Base-by-base conservation (phyloP, 2,329 filamentous ascomycete genomes). In the Diplodia mutila region DNA sequence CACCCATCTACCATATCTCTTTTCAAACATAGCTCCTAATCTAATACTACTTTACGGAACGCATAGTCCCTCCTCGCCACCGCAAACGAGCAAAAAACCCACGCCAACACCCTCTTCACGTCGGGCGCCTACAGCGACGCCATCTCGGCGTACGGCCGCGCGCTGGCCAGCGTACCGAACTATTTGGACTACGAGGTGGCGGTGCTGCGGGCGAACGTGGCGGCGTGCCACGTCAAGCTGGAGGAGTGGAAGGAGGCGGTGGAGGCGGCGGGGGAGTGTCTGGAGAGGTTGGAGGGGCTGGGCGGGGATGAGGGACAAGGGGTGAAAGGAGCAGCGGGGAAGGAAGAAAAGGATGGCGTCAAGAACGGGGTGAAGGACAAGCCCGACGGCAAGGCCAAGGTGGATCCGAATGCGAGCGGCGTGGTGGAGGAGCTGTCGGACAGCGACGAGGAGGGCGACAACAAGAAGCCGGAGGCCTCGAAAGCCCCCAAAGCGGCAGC, bases 121-220 rank as follows among this genome's bases (percentile, higher is more conserved):
- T 85, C 87, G 3, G 86, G 87, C 51, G 87, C 89, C 69, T 95
- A 91, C 79, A 86, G 90, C 67, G 88, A 90, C 70, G 94, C 94
- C 49, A 90, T 98, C 70, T 86, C 89, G 71, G 90, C 87, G 69
- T 98, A 98, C 80, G 90, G 93, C 74, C 87, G 90, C 71, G 94
- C 95, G 25, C 84, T 96, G 3, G 85, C 88, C 14, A 86, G 89
- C 8, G 94, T 92, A 74, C 94, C 94, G 1, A 89, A 88, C 71
- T 96, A 97, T 76, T 86, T 97, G 29, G 89, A 94, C 76, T 97
- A 92, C 80, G 93, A 97, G 72, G 85, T 94, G 70, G 93, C 94
- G 29, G 92, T 98, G 11, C 84, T 98, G 6, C 88, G 90, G 68
- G 93, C 91, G 76, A 98, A 98, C 81, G 90, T 97, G 71, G 87